These are phyloP conservation scores for Zalerion maritima DNA, from an alignment of 495 filamentous ascomycete genomes.

Conservation along the genomic window DNA sequence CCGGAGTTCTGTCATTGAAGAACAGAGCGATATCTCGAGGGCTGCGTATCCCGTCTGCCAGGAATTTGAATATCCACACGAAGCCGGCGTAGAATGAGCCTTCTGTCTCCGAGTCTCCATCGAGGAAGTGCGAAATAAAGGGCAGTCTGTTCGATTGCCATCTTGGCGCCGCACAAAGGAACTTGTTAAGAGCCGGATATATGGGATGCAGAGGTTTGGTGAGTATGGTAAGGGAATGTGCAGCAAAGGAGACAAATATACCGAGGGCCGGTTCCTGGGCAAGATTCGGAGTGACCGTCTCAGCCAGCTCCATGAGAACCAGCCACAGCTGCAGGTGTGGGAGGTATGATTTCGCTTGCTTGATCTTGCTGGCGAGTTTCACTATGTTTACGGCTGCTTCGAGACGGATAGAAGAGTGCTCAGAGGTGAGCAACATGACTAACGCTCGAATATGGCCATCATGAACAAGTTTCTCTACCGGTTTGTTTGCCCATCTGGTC, in stretches of 20 bases:
- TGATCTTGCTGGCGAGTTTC: conserved; percentile 49
- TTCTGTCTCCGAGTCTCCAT: conserved; percentile 58
- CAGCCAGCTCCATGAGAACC: conserved; percentile 61
- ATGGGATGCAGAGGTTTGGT: conserved; percentile 66
- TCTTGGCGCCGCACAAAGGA: conserved; percentile 57
- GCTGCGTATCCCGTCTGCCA: too few relatives aligned
- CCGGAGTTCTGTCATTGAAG: too few relatives aligned
- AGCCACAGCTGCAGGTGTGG: conserved; percentile 66
- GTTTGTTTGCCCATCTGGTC: conserved; percentile 56
- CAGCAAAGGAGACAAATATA: conserved; percentile 58
- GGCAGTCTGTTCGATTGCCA: conserved; percentile 67
- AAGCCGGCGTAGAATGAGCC: too few relatives aligned
- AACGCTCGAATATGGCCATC: conserved; percentile 53
- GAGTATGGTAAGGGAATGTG: conserved; percentile 50
- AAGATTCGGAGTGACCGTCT: conserved; percentile 46
- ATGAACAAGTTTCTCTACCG: conserved; percentile 57
- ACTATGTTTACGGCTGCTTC: conserved; percentile 57
- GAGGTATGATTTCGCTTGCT: conserved; percentile 53
- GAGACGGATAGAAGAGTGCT: conserved; percentile 54
- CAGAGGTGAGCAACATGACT: conserved; percentile 59
- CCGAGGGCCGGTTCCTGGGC: conserved; percentile 49
- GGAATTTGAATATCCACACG: too few relatives aligned
- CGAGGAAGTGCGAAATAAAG: conserved; percentile 57
- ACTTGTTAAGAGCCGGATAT: conserved; percentile 76
- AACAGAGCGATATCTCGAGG: too few relatives aligned